These are phyloP conservation scores for Stentor coeruleus DNA, from an alignment of 73 alveolate genomes.

Conservation along the genomic window DNA sequence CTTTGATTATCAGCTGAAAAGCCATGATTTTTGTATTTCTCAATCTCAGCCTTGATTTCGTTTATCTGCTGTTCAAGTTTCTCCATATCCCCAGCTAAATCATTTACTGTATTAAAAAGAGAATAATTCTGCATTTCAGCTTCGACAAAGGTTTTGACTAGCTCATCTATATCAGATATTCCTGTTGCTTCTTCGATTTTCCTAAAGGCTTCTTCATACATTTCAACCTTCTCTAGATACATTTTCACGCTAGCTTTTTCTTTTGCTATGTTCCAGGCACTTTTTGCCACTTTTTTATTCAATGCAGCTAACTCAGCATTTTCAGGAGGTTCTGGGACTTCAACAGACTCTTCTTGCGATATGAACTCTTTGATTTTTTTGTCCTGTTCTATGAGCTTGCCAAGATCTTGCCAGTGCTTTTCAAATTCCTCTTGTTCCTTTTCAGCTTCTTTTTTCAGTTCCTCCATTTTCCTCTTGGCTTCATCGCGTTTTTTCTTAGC, in stretches of 20 bases:
- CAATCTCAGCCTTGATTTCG: constrained; percentile 68
- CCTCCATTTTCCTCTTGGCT: constrained; percentile 55
- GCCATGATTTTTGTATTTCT: constrained; percentile 40
- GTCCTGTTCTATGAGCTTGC: constrained; percentile 54
- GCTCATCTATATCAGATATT: constrained; percentile 76
- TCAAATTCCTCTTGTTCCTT: constrained; percentile 67
- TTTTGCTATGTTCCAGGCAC: constrained; percentile 67
- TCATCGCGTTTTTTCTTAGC: constrained; percentile 55
- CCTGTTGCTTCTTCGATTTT: constrained; percentile 72
- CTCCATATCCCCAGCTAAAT: constrained; percentile 69
- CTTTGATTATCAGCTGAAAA: constrained; percentile 45
- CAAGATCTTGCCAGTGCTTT: constrained; percentile 39
- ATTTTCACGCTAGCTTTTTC: constrained; percentile 74
- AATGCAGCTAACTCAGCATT: constrained; percentile 53
- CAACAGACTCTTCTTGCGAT: constrained; percentile 55
- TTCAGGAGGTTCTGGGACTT: constrained; percentile 53
- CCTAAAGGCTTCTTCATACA: constrained; percentile 77
- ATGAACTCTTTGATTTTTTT: constrained; percentile 63
- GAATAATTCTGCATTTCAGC: constrained; percentile 85
- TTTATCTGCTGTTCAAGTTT: constrained; percentile 55
- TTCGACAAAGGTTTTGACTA: constrained; percentile 74
- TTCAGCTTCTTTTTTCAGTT: constrained; percentile 70
- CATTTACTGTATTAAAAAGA: constrained; percentile 71
- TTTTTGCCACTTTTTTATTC: constrained; percentile 41
- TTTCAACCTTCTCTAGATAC: constrained; percentile 68